phyloP scores from a whole-genome alignment of 371 early-diverging fungal species.

The Rhizopus sp. region DNA sequence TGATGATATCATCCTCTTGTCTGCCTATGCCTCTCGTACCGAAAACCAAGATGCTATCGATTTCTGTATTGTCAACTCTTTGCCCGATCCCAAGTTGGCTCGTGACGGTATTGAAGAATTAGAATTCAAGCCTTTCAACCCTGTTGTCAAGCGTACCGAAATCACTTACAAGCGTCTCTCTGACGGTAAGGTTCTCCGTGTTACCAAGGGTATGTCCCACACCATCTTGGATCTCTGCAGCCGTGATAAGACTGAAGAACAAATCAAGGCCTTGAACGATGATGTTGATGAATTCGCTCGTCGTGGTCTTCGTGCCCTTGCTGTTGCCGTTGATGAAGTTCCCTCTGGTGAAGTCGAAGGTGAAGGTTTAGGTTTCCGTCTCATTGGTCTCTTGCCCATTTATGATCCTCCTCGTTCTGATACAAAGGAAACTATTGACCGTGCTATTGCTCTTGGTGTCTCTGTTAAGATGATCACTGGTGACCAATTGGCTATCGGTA shows the following conservation, averaged over 20 bases:
- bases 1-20: slow-evolving; percentile 64
- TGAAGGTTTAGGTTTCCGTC: slow-evolving; percentile 57
- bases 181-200: slow-evolving; percentile 66
- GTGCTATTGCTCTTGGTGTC: slow-evolving; percentile 86
- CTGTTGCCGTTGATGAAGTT: slow-evolving; percentile 73
- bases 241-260: slow-evolving; percentile 67
- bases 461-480: slow-evolving; percentile 97
- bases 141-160: slow-evolving; percentile 87
- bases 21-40: slow-evolving; percentile 72
- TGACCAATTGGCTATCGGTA: slow-evolving; percentile 92
- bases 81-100: slow-evolving; percentile 59
- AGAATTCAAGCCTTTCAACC: slow-evolving; percentile 89
- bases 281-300: slow-evolving; percentile 77
- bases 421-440: slow-evolving; percentile 83
- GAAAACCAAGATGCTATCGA: slow-evolving; percentile 83
- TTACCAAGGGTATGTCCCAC: slow-evolving; percentile 79
- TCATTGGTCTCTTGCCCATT: slow-evolving; percentile 74
- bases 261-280: slow-evolving; percentile 59
- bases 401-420: slow-evolving; percentile 91
- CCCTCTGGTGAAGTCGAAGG: slow-evolving; percentile 50
- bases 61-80: slow-evolving; percentile 71
- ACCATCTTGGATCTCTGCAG: slow-evolving; percentile 72
- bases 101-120: slow-evolving; percentile 70
- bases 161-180: slow-evolving; percentile 68
- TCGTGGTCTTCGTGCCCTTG: slow-evolving; percentile 87